These are phyloP conservation scores for Corymbia calophylla DNA, from an alignment of 441 rosid genomes.

Conservation along the genomic window DNA sequence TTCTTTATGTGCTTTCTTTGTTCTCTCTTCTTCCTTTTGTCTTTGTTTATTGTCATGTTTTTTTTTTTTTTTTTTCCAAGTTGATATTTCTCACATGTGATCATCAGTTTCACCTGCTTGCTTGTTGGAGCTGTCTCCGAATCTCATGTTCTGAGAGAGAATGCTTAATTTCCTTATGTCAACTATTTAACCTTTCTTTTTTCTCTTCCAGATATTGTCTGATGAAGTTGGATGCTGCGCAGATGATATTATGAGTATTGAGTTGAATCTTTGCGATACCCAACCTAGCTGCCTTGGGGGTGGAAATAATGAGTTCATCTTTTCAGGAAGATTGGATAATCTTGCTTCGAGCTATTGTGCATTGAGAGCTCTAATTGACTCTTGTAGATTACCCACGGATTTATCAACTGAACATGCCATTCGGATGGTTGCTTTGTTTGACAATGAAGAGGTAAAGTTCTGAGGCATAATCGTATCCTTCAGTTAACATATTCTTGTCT, in stretches of 20 bases:
- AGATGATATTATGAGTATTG: constrained; percentile 66
- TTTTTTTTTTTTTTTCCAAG: background rate
- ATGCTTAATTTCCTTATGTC: background rate
- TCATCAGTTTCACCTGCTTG: background rate
- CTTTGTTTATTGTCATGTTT: background rate
- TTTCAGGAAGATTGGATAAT: constrained; percentile 94
- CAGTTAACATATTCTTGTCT: background rate
- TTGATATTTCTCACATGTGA: background rate
- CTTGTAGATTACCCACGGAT: constrained; percentile 40
- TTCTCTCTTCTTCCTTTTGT: background rate
- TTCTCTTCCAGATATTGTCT: constrained; percentile 51
- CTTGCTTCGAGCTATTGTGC: constrained; percentile 93
- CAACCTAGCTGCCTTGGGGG: constrained; percentile 98
- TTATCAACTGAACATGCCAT: constrained; percentile 58
- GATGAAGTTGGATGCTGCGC: constrained; percentile 53
- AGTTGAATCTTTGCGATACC: constrained; percentile 90
- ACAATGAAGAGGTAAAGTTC: constrained; percentile 82
- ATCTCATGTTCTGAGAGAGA: background rate
- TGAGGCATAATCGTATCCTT: background rate
- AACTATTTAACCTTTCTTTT: background rate
- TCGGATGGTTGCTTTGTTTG: constrained; percentile 89
- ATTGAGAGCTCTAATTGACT: constrained; percentile 81
- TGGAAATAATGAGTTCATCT: constrained; percentile 78
- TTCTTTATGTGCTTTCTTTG: background rate
- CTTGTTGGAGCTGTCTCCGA: background rate